Conservation (phyloP, 2,329 filamentous ascomycete species). For the Pseudofabraea citricarpa region DNA sequence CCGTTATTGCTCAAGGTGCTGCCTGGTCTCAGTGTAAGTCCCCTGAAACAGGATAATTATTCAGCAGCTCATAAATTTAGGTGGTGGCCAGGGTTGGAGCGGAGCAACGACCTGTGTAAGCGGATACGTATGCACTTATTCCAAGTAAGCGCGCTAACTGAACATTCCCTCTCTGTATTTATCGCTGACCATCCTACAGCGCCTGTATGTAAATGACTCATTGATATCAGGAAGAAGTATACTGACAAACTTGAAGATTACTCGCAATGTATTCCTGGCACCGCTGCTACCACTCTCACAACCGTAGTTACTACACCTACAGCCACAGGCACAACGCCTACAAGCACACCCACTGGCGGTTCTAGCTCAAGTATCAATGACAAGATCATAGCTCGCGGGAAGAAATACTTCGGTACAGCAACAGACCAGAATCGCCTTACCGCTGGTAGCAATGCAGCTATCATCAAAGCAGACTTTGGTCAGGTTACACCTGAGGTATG, state of each 20-base stretch:
- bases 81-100: slow-evolving; percentile 19
- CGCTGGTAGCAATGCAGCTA: slow-evolving; percentile 43
- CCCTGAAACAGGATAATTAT: neutral
- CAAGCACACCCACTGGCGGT: neutral
- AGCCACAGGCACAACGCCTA: neutral
- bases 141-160: slow-evolving; percentile 7
- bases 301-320: neutral
- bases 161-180: neutral
- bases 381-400: slow-evolving; percentile 56
- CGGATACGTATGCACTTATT: slow-evolving; percentile 14
- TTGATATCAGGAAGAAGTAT: neutral
- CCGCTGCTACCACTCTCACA: slow-evolving; percentile 1
- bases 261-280: slow-evolving; percentile 7
- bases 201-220: neutral
- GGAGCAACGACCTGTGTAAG: slow-evolving; percentile 20
- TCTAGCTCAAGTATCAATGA: slow-evolving; percentile 44
- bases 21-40: slow-evolving; percentile 9
- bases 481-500: slow-evolving; percentile 63
- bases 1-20: slow-evolving; percentile 2
- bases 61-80: slow-evolving; percentile 4
- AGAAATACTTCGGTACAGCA: slow-evolving; percentile 58
- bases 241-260: slow-evolving; percentile 3
- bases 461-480: slow-evolving; percentile 58
- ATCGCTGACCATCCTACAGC: too few species aligned
- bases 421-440: slow-evolving; percentile 49